Evolutionary conservation across 208 protist genomes (phyloP), one percentile per base, ranked within the genome.

Genomic region (Leishmania martiniquensis): DNA sequence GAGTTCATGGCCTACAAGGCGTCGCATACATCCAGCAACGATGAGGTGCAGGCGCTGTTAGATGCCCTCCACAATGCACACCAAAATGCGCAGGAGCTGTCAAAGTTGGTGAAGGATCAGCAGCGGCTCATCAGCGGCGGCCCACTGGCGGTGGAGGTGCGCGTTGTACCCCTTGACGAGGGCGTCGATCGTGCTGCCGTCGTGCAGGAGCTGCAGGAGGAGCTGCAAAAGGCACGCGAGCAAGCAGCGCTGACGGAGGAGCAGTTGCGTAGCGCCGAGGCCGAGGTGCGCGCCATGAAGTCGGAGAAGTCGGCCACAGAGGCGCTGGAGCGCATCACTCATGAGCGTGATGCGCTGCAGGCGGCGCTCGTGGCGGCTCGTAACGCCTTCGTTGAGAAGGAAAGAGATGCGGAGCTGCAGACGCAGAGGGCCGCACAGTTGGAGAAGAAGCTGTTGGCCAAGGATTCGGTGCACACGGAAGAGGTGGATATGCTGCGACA

Each of bases 1-100:
- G 93, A 97, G 83, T 96, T 91, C 76, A 72, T 93, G 29, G 85
- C 85, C 51, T 97, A 95, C 85, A 88, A 92, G 63, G 78, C 86
- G 25, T 82, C 77, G 7, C 94, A 97, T 72, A 74, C 92, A 9
- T 89, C 92, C 22, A 92, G 87, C 74, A 93, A 96, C 76, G 94
- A 94, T 2, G 94, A 97, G 81, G 88, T 97, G 32, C 84, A 92
- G 75, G 86, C 84, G 4, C 82, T 97, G 13, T 78, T 97, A 42
- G 79, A 80, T 6, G 90, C 85, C 15, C 59, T 97, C 52, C 87
- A 96, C 67, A 86, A 59, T 52, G 89, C 92, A 0, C 84, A 95
- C 71, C 63, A 65, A 34, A 93, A 93, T 74, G 82, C 86, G 15
- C 85, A 89, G 67, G 82, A 86, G 74, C 83, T 97, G 29, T 82